Evolutionary conservation across 2,329 filamentous ascomycete species (phyloP), one percentile per base, ranked within the genome.

Genomic region (Alternaria arbusti): DNA sequence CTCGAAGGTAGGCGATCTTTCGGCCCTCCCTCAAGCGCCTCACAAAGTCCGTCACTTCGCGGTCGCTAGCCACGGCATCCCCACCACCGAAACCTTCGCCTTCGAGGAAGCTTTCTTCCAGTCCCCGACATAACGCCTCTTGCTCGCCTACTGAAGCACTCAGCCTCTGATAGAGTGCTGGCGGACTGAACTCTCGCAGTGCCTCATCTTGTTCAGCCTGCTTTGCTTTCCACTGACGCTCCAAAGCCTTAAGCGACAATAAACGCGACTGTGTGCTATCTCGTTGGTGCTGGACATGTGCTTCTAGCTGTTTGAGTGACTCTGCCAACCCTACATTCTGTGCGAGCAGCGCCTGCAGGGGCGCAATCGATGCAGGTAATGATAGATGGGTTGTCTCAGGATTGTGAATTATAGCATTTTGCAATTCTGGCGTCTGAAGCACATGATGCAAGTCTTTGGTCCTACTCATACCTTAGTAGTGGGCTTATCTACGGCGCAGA

Each of bases 71-170:
- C 32, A 76, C 79, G 75, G 59, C 79, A 68, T 79, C 69, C 76
- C 74, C 81, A 83, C 47, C 83, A 80, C 69, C 78, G 47, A 62
- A 66, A 44, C 70, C 75, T 63, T 80, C 83, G 43, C 86, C 86
- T 45, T 96, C 93, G 1, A 98, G 82, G 77, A 97, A 98, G 72
- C 94, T 97, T 82, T 97, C 95, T 81, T 97, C 94, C 60, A 98
- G 85, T 2, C 92, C 94, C 62, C 87, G 85, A 70, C 94, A 94
- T 15, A 97, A 85, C 15, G 85, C 84, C 69, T 94, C 93, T 80
- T 97, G 94, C 83, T 98, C 95, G 56, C 88, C 87, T 15, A 96
- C 89, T 10, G 89, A 90, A 62, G 91, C 90, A 49, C 85, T 89
- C 11, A 98, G 84, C 55, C 91, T 86, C 80, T 94, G 91, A 77